Evolutionary conservation across 805 yeast genomes (phyloP).

Genomic region (Candida taoyuanica): DNA sequence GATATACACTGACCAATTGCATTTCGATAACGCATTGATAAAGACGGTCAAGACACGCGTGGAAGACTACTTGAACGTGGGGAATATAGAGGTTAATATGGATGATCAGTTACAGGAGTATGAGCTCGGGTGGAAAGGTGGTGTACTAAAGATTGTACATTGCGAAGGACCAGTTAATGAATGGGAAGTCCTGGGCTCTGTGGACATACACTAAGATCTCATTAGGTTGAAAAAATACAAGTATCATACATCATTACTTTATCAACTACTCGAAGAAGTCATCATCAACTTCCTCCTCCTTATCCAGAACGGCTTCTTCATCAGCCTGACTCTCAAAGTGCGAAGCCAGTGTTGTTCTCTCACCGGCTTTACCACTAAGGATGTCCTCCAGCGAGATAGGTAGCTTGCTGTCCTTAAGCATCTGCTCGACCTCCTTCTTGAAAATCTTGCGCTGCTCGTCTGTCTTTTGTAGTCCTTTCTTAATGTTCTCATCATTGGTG

Average conservation of each 20-base stretch:
- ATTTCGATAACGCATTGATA: conserved; percentile 62
- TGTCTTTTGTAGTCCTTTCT: conserved; percentile 38
- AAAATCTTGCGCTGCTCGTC: conserved; percentile 41
- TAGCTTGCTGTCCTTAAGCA: conserved; percentile 48
- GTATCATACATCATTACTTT: neutral
- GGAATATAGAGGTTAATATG: conserved; percentile 12
- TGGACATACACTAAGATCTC: conserved; percentile 27
- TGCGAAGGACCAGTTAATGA: conserved; percentile 69
- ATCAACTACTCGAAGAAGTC: conserved; percentile 25
- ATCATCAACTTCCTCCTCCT: conserved; percentile 25
- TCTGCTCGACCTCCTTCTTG: conserved; percentile 48
- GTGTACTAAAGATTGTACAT: conserved; percentile 54
- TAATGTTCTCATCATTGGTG: conserved; percentile 20
- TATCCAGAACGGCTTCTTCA: conserved; percentile 22
- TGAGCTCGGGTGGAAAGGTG: conserved; percentile 57
- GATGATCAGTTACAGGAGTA: conserved; percentile 22
- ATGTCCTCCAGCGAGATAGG: conserved; percentile 52
- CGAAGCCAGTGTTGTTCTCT: conserved; percentile 12
- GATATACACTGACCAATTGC: conserved; percentile 59
- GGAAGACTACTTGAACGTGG: conserved; percentile 52
- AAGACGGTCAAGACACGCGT: conserved; percentile 61
- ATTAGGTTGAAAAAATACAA: neutral
- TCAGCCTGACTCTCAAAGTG: conserved; percentile 17
- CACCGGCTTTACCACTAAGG: conserved; percentile 30
- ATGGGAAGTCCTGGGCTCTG: conserved; percentile 60